Conservation (phyloP, 805 yeast genomes). For the Blastobotrys robertii region DNA sequence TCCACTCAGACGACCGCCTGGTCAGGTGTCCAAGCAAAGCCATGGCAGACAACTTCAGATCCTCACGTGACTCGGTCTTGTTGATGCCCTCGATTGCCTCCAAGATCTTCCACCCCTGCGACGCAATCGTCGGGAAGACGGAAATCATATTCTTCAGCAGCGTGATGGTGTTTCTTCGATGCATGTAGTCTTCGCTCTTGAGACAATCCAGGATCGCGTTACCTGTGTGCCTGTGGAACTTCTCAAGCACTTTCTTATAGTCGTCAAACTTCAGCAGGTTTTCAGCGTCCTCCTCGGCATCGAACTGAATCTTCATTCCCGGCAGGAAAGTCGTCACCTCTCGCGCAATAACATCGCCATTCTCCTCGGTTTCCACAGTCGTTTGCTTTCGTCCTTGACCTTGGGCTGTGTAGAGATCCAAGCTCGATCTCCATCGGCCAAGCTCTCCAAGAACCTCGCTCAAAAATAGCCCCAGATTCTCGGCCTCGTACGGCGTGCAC, state of each 20-base stretch:
- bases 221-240: slow-evolving; percentile 47
- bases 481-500: slow-evolving; percentile 68
- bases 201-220: slow-evolving; percentile 36
- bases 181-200: slow-evolving; percentile 50
- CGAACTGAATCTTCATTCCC: slow-evolving; percentile 17
- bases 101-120: slow-evolving; percentile 48
- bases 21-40: slow-evolving; percentile 23
- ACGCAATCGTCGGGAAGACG: slow-evolving; percentile 58
- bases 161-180: slow-evolving; percentile 69
- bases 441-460: slow-evolving; percentile 42
- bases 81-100: slow-evolving; percentile 40
- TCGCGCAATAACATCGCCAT: neutral
- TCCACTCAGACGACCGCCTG: slow-evolving; percentile 19
- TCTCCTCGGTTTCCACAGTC: slow-evolving; percentile 8
- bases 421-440: slow-evolving; percentile 35
- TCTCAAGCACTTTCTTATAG: slow-evolving; percentile 35
- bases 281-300: slow-evolving; percentile 12
- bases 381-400: slow-evolving; percentile 21
- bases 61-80: slow-evolving; percentile 57
- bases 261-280: slow-evolving; percentile 25
- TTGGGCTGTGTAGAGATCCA: slow-evolving; percentile 24
- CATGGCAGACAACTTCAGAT: slow-evolving; percentile 63
- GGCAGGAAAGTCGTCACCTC: slow-evolving; percentile 14
- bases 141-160: slow-evolving; percentile 57
- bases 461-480: slow-evolving; percentile 69